phyloP scores from a whole-genome alignment of 1,284 basidiomycete species.

The Malassezia restricta region DNA sequence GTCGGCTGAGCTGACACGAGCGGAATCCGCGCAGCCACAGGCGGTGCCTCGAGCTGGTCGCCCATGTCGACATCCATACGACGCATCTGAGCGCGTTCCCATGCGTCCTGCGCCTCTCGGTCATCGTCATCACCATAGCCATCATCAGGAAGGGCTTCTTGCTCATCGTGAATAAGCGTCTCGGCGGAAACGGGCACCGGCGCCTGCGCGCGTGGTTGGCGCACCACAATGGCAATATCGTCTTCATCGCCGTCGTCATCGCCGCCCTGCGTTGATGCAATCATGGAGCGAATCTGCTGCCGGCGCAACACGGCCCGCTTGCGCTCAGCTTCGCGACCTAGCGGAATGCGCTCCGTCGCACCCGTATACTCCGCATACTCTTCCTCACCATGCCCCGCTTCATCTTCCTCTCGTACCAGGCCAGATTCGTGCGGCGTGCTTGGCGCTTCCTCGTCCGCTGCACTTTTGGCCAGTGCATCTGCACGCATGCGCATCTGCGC shows the following conservation, averaged over 20 bases:
- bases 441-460: not conserved
- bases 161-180: constrained; percentile 9
- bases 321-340: constrained; percentile 24
- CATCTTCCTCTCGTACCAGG: constrained; percentile 36
- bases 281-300: constrained; percentile 16
- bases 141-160: not conserved
- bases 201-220: not conserved
- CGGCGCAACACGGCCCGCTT: constrained; percentile 18
- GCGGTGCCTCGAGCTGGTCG: not conserved
- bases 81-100: constrained; percentile 30
- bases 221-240: constrained; percentile 15
- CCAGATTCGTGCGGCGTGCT: constrained; percentile 30
- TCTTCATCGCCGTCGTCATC: constrained; percentile 3
- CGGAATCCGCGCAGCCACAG: constrained; percentile 22
- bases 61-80: constrained; percentile 15
- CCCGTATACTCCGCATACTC: constrained; percentile 38
- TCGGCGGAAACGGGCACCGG: not conserved
- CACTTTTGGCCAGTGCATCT: not conserved
- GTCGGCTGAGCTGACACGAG: constrained; percentile 25
- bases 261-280: not conserved
- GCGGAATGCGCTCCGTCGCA: constrained; percentile 32
- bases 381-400: constrained; percentile 33
- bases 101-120: constrained; percentile 52
- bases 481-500: not conserved
- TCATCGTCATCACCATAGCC: constrained; percentile 63